Percentiles rank a stretch among this genome's conserved stretches.
Evolutionary conservation across 306 rosid genomes (phyloP).

Genomic region (Casuarina glauca): DNA sequence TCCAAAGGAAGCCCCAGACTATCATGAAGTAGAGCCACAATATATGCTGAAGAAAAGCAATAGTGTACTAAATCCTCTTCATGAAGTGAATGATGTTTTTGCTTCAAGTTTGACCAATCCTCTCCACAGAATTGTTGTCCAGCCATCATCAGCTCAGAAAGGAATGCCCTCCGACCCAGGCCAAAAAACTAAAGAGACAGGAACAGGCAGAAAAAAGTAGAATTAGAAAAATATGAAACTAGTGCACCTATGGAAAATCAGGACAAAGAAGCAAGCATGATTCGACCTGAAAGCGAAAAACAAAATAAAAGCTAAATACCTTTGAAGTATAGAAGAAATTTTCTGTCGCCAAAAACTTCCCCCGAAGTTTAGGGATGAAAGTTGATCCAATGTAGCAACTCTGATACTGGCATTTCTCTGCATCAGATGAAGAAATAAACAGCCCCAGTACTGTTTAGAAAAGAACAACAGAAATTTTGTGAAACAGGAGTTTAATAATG

Average conservation of each 20-base stretch:
- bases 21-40: slow-evolving; percentile 92
- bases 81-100: slow-evolving; percentile 45
- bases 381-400: slow-evolving; percentile 80
- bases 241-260: slow-evolving; percentile 21
- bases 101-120: slow-evolving; percentile 71
- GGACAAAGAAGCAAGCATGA: slow-evolving; percentile 17
- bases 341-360: slow-evolving; percentile 94
- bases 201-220: slow-evolving; percentile 18
- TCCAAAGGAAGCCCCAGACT: slow-evolving; percentile 79
- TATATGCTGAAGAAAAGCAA: slow-evolving; percentile 97
- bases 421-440: slow-evolving; percentile 20
- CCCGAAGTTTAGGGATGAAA: slow-evolving; percentile 78
- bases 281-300: background rate
- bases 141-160: slow-evolving; percentile 73
- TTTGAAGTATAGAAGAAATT: slow-evolving; percentile 92
- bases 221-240: slow-evolving; percentile 11
- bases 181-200: slow-evolving; percentile 65
- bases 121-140: slow-evolving; percentile 83
- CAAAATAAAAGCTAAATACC: slow-evolving; percentile 45
- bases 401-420: slow-evolving; percentile 69
- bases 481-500: slow-evolving; percentile 18
- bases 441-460: slow-evolving; percentile 16
- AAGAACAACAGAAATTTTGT: slow-evolving; percentile 23
- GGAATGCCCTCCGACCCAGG: slow-evolving; percentile 59
- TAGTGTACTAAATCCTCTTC: slow-evolving; percentile 78